Evolutionary conservation across 1,284 basidiomycete species (phyloP), one percentile per base, ranked within the genome.

Genomic region (Tilletia indica): DNA sequence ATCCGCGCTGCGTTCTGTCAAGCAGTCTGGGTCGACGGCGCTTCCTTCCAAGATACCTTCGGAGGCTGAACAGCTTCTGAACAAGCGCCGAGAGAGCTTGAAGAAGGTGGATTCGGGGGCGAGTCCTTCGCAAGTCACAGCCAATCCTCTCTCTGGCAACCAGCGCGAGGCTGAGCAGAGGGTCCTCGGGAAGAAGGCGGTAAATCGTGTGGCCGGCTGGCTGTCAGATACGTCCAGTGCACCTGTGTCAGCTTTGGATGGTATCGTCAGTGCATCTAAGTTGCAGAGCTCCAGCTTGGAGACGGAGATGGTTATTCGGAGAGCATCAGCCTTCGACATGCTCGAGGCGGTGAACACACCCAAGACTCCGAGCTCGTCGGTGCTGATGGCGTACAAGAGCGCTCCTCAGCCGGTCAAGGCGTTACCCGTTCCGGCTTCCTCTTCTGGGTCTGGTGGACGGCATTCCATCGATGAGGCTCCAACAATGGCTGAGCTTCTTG

Each of bases 171-270:
- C 68, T 19, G 76, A 74, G 25, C 51, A 72, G 31, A 74, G 70
- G 51, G 61, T 39, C n/a, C 68, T 73, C 45, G 72, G 70, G 36
- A 45, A 45, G 42, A 45, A 45, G 14, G 42, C 42, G 3, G 42
- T 45, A 8, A 42, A 71, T 38, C 78, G 78, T 16, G 74, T 80
- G 42, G 74, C 70, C 16, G 79, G 77, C 56, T 80, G 79, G 79
- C 76, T 80, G 4, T 73, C 74, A 25, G 74, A 71, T 9, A 68
- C 74, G 11, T 39, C 67, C n/a, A 74, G 72, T 36, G 72, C 72
- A 6, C 73, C 71, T 4, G 56, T 25, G 19, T 19, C n/a, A 2
- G 5, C 49, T 6, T 8, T 54, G 51, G 21, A n/a, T 19, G 21
- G 51, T 25, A 54, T 54, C 51, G 8, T 54, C 16, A 54, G 6